phyloP scores from a whole-genome alignment of 371 early-diverging fungal species.

The Rhizopus sp. region DNA sequence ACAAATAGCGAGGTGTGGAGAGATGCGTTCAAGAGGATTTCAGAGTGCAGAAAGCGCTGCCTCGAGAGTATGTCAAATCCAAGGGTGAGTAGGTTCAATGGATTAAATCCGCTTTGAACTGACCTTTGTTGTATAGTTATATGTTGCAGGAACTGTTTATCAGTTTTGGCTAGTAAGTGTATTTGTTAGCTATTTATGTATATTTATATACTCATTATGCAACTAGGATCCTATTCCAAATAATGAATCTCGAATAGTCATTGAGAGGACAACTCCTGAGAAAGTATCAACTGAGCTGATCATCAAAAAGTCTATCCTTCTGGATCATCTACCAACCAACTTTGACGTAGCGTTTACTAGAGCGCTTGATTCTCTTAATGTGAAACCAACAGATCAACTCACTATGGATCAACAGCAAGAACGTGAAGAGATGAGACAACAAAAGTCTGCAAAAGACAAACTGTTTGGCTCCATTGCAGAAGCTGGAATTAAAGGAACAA shows the following conservation, averaged over 20 bases:
- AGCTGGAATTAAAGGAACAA: slow-evolving; percentile 25
- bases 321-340: slow-evolving; percentile 43
- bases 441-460: slow-evolving; percentile 7
- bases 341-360: slow-evolving; percentile 40
- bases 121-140: slow-evolving; percentile 24
- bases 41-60: slow-evolving; percentile 30
- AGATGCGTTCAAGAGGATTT: slow-evolving; percentile 30
- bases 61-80: slow-evolving; percentile 35
- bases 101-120: neutral
- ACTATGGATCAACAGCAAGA: slow-evolving; percentile 1
- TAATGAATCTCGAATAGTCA: slow-evolving; percentile 40
- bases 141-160: slow-evolving; percentile 43
- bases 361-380: slow-evolving; percentile 22
- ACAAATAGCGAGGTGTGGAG: slow-evolving; percentile 31
- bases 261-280: slow-evolving; percentile 35
- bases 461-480: slow-evolving; percentile 21
- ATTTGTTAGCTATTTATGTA: neutral
- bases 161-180: slow-evolving; percentile 41
- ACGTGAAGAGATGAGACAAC: neutral
- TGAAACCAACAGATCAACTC: neutral
- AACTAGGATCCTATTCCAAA: slow-evolving; percentile 33
- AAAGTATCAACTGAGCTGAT: slow-evolving; percentile 37
- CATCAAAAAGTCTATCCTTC: slow-evolving; percentile 31
- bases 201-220: neutral
- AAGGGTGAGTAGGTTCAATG: slow-evolving; percentile 17